A percentile compares a stretch with the other conserved stretches of the same genome.
These are phyloP conservation scores for Paramarasmius palmivorus DNA, from an alignment of 1,284 basidiomycete species.

Conservation along the genomic window DNA sequence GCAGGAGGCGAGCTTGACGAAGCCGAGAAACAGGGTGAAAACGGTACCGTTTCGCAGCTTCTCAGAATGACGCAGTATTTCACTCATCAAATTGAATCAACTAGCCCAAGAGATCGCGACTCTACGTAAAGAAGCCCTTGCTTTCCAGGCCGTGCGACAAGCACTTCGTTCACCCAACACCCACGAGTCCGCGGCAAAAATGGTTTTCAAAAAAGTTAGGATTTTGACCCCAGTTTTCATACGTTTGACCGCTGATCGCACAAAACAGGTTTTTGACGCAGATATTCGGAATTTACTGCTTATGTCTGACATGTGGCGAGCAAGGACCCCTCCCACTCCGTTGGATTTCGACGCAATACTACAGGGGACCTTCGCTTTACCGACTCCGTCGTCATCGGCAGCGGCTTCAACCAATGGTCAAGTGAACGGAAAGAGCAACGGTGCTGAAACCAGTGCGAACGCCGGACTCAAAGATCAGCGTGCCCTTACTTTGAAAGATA, in stretches of 20 bases:
- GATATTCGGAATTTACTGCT: constrained; percentile 89
- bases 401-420: constrained; percentile 22
- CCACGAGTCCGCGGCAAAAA: constrained; percentile 59
- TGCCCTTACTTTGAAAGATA: constrained; percentile 75
- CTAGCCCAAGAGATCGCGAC: constrained; percentile 89
- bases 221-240: constrained; percentile 1
- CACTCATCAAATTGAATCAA: constrained; percentile 3
- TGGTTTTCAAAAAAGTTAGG: constrained; percentile 85
- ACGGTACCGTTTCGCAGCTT: constrained; percentile 52
- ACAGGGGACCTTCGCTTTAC: constrained; percentile 56
- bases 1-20: constrained; percentile 79
- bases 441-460: constrained; percentile 19
- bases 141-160: constrained; percentile 80
- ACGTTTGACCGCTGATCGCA: neutral
- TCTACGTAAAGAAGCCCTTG: constrained; percentile 85
- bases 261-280: constrained; percentile 74
- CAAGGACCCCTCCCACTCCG: constrained; percentile 81
- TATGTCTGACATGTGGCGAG: constrained; percentile 99
- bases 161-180: constrained; percentile 52
- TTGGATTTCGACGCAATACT: constrained; percentile 79
- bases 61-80: neutral
- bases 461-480: constrained; percentile 79
- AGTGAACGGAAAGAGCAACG: constrained; percentile 15
- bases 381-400: constrained; percentile 27
- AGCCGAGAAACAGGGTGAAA: constrained; percentile 86